A percentile compares a stretch with the other conserved stretches of the same genome.
phyloP scores from a whole-genome alignment of 106 monocot genomes.

The Dioscorea zingiberensis region DNA sequence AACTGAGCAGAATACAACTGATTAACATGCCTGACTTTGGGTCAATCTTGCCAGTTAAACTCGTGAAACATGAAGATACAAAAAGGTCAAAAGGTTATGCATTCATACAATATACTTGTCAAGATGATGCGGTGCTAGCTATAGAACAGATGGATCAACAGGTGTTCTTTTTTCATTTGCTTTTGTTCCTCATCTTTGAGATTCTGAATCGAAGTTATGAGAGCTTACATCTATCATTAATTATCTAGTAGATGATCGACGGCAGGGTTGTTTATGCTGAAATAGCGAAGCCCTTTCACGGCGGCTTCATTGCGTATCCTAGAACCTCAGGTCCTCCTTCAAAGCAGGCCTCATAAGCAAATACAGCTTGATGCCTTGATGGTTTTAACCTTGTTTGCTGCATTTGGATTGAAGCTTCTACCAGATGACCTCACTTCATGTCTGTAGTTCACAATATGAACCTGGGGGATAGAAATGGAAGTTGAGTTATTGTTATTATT shows the following conservation, averaged over 20 bases:
- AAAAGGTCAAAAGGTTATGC: constrained; percentile 61
- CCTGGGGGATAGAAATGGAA: too few relatives aligned
- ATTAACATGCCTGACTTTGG: background rate
- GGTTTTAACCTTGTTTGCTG: too few relatives aligned
- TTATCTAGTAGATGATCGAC: constrained; percentile 25
- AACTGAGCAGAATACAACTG: background rate
- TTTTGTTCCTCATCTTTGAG: background rate
- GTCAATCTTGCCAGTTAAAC: constrained; percentile 22
- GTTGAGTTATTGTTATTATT: too few relatives aligned
- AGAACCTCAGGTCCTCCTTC: constrained; percentile 35
- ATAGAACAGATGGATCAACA: constrained; percentile 52
- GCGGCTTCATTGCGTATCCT: constrained; percentile 29
- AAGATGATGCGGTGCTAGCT: constrained; percentile 51
- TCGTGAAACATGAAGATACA: constrained; percentile 36
- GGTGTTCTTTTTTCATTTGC: constrained; percentile 8
- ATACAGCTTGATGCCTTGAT: background rate
- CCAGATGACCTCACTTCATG: too few relatives aligned
- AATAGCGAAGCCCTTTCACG: constrained; percentile 29
- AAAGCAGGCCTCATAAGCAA: background rate
- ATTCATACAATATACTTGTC: constrained; percentile 54
- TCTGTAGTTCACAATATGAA: too few relatives aligned
- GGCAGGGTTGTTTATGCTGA: constrained; percentile 44
- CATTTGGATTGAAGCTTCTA: too few relatives aligned
- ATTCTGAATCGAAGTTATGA: background rate
- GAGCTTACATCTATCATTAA: background rate